Evolutionary conservation across 192 early-diverging fungal genomes (phyloP), one percentile per base, ranked within the genome.

Genomic region (Entrophospora sp.): DNA sequence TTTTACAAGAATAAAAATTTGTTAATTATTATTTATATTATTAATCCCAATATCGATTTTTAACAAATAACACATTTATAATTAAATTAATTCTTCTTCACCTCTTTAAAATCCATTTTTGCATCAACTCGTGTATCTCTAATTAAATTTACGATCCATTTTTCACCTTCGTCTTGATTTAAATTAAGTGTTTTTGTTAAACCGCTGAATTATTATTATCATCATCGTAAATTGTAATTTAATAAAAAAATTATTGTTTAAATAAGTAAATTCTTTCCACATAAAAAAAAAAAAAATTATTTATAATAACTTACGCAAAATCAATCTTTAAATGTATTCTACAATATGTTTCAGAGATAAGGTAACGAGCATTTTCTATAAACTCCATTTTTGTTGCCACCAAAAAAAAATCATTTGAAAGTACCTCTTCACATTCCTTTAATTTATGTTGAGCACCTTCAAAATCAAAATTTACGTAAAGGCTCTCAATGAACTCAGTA

Each of bases 141-240:
- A 72, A 97, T 95, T 55, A 97, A 79, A 80, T 97, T 91, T 44
- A 93, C 93, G 55, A 97, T 94, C 93, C 93, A 96, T 76, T 95
- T 94, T 72, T 96, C 93, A 60, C 92, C 93, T 69, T 90, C 87
- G 67, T 92, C 91, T 71, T 86, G 83, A 71, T 80, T 80, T 82
- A 96, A 81, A 69, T 90, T 89, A 46, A 97, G 79, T 51, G 84
- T 88, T 69, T 85, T 82, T 52, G 87, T 68, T 96, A 79, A n/a
- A n/a, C n/a, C n/a, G n/a, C n/a, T n/a, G n/a, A n/a, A n/a, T n/a
- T n/a, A n/a, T n/a, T n/a, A n/a, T 32, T 85, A 84, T 22, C 76
- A 72, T 36, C 7, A 58, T 27, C 14, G 18, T 61, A 44, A 2
- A 44, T 28, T 46, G 16, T 18, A 28, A 16, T 44, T 24, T 6